Evolutionary conservation across 1,284 basidiomycete species (phyloP).

Genomic region (Afroboletus lepidellus): DNA sequence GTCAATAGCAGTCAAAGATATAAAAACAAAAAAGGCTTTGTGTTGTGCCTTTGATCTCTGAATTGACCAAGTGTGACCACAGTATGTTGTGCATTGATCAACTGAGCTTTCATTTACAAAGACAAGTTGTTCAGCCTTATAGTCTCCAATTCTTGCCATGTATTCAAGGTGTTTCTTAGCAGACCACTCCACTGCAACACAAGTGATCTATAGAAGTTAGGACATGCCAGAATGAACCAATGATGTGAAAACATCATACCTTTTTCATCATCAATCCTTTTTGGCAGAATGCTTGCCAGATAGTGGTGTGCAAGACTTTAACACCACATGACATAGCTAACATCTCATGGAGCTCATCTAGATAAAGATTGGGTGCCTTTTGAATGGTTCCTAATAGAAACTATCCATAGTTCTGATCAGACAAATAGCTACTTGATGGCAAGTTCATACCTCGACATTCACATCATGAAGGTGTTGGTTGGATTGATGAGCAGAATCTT

Average conservation of each 20-base stretch:
- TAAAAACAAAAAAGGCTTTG: constrained; percentile 19
- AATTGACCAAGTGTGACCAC: constrained; percentile 22
- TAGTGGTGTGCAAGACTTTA: constrained; percentile 14
- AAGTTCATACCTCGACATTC: too few species aligned
- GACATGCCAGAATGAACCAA: neutral
- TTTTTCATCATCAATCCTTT: constrained; percentile 25
- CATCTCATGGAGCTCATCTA: neutral
- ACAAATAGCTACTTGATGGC: too few species aligned
- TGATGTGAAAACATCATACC: neutral
- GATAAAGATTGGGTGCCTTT: neutral
- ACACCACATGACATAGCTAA: neutral
- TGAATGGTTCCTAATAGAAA: neutral
- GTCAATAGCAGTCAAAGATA: neutral
- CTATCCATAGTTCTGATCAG: too few species aligned
- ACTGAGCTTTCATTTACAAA: constrained; percentile 20
- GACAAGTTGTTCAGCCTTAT: constrained; percentile 27
- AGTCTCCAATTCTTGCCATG: constrained; percentile 20
- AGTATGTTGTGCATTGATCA: constrained; percentile 8
- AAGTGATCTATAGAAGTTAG: constrained; percentile 19
- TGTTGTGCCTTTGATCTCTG: neutral
- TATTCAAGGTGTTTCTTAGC: constrained; percentile 22
- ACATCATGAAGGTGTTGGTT: too few species aligned
- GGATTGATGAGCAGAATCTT: too few species aligned
- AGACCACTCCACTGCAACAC: constrained; percentile 24
- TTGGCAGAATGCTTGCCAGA: constrained; percentile 21